Percentiles rank a stretch among this genome's conserved stretches.
Evolutionary conservation across 768 basidiomycete genomes (phyloP).

Genomic region (Obba rivulosa): DNA sequence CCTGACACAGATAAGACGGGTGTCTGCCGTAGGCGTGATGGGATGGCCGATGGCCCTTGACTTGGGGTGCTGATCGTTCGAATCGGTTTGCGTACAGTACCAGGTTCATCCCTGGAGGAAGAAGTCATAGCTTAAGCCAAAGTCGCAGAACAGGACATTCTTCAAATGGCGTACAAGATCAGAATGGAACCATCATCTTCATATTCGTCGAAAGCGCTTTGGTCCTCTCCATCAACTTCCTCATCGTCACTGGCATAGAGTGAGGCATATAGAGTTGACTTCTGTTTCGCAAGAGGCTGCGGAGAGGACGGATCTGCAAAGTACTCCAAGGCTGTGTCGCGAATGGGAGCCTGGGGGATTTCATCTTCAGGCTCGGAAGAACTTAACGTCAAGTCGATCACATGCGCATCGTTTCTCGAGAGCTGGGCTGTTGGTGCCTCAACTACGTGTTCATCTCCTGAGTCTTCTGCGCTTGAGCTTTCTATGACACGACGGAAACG

Average conservation of each 20-base stretch:
- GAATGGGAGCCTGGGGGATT: constrained; percentile 17
- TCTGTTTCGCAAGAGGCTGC: too few relatives aligned
- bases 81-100: constrained; percentile 41
- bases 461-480: constrained; percentile 18
- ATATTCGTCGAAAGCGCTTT: not conserved
- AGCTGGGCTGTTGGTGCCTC: not conserved
- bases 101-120: constrained; percentile 40
- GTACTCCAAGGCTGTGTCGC: not conserved
- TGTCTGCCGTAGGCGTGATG: too few relatives aligned
- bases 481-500: constrained; percentile 5
- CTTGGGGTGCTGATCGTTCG: constrained; percentile 11
- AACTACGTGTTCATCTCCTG: constrained; percentile 28
- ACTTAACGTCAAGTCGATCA: constrained; percentile 12
- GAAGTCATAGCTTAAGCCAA: constrained; percentile 26
- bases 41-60: not conserved
- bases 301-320: too few relatives aligned
- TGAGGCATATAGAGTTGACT: too few relatives aligned
- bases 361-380: constrained; percentile 9
- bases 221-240: constrained; percentile 25
- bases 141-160: not conserved
- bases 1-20: not conserved
- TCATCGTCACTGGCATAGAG: constrained; percentile 8
- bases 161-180: constrained; percentile 5
- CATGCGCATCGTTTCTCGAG: not conserved
- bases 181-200: constrained; percentile 30